Evolutionary conservation across 1,139 yeast genomes (phyloP).

Genomic region (Candida neerlandica): DNA sequence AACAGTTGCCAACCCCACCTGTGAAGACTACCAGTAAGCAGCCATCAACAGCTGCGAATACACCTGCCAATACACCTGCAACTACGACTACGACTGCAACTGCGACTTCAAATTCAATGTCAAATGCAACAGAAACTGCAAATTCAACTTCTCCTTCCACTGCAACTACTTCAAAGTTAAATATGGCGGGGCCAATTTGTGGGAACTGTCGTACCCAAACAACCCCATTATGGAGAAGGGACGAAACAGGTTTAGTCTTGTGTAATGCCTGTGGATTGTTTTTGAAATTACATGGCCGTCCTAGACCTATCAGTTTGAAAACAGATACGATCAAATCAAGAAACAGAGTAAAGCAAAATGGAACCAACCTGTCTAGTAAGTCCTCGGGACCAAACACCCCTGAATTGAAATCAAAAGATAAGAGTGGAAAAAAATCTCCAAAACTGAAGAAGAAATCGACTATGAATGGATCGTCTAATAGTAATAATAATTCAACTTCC

Average conservation of each 20-base stretch:
- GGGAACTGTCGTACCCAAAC: conserved; percentile 90
- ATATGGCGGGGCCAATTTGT: conserved; percentile 70
- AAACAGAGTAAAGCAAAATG: conserved; percentile 66
- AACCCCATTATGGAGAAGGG: conserved; percentile 94
- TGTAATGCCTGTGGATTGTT: conserved; percentile 97
- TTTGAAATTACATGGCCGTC: conserved; percentile 86
- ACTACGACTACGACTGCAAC: conserved; percentile 33
- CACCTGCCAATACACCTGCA: conserved; percentile 3
- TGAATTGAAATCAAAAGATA: conserved; percentile 45
- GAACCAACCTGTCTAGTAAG: conserved; percentile 22
- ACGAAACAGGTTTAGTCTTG: conserved; percentile 87
- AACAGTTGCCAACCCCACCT: conserved; percentile 18
- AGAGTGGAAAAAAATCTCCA: conserved; percentile 34
- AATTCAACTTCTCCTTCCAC: conserved; percentile 33
- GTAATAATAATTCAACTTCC: conserved; percentile 7
- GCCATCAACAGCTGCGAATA: conserved; percentile 6
- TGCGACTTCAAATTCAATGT: conserved; percentile 47
- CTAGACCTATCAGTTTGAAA: conserved; percentile 87
- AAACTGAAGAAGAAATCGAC: conserved; percentile 28
- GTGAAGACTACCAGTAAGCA: conserved; percentile 9
- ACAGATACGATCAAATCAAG: conserved; percentile 91
- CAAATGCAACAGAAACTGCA: not conserved
- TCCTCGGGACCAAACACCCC: conserved; percentile 47
- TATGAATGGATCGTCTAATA: conserved; percentile 15
- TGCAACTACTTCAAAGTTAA: conserved; percentile 51